Conservation (phyloP, 805 yeast species). For the Saturnispora galanensis region DNA sequence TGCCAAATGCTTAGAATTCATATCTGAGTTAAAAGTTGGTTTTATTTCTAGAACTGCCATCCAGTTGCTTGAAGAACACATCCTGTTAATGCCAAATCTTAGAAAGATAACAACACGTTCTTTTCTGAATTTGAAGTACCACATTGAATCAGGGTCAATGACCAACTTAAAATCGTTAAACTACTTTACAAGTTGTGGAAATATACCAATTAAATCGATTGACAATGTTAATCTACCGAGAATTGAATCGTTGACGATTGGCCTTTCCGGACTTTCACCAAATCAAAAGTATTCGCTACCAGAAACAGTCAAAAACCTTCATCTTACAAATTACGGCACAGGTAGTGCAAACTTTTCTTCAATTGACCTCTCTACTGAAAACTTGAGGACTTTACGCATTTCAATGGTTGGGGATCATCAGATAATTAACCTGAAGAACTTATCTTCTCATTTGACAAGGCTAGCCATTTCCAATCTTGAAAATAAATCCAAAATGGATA, state of each 20-base stretch:
- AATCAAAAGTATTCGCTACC: not conserved
- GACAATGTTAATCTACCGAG: not conserved
- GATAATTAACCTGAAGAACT: not conserved
- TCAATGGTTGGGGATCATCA: not conserved
- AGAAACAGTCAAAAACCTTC: not conserved
- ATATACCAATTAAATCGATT: not conserved
- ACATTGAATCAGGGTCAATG: not conserved
- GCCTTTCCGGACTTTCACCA: not conserved
- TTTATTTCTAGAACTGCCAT: not conserved
- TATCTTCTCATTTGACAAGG: not conserved
- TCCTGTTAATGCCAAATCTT: constrained; percentile 1
- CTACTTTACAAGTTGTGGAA: not conserved
- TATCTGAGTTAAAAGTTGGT: not conserved
- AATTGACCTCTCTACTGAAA: not conserved
- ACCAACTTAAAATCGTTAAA: not conserved
- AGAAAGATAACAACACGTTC: not conserved
- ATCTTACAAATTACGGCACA: not conserved
- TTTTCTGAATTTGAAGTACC: not conserved
- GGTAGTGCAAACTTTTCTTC: not conserved
- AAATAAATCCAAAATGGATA: not conserved
- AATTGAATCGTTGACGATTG: not conserved
- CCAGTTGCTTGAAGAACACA: not conserved
- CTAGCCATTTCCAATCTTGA: not conserved
- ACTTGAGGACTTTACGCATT: not conserved
- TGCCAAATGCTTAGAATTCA: not conserved